Percentiles rank a stretch among this genome's conserved stretches.
phyloP scores from a whole-genome alignment of 805 yeast genomes.

The Cyberlindnera saturnus region DNA sequence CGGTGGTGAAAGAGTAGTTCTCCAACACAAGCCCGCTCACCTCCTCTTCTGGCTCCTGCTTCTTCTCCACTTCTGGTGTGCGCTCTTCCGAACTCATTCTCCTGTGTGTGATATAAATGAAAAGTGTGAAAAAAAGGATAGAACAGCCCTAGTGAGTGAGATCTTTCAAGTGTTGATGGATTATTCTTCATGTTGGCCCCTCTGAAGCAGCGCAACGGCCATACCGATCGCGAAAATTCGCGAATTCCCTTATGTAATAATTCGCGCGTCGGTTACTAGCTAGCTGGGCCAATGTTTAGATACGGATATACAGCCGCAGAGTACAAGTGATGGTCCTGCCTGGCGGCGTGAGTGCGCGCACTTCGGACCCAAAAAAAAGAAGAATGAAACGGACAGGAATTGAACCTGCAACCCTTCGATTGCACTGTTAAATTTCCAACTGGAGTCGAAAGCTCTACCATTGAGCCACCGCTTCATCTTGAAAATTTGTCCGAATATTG shows the following conservation, averaged over 20 bases:
- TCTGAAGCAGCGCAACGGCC: too few relatives aligned
- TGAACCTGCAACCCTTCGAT: conserved; percentile 86
- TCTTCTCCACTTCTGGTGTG: conserved; percentile 11
- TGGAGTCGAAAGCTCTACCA: conserved; percentile 79
- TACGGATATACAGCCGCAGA: too few relatives aligned
- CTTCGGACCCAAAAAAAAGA: conserved; percentile 22
- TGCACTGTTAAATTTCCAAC: conserved; percentile 34
- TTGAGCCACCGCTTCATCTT: conserved; percentile 67
- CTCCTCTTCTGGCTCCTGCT: conserved; percentile 29
- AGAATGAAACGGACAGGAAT: conserved; percentile 75
- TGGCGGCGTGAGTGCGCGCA: too few relatives aligned
- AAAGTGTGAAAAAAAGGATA: too few relatives aligned
- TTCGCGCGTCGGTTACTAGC: too few relatives aligned
- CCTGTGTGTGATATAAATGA: neutral
- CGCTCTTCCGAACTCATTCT: conserved; percentile 9
- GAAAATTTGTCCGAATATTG: neutral
- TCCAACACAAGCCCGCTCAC: conserved; percentile 62
- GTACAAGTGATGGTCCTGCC: too few relatives aligned
- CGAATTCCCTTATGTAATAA: too few relatives aligned
- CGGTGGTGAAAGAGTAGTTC: conserved; percentile 78
- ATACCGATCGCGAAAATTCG: too few relatives aligned
- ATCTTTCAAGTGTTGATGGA: too few relatives aligned
- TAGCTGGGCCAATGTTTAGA: too few relatives aligned
- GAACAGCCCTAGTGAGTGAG: too few relatives aligned
- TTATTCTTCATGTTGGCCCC: too few relatives aligned